These are phyloP conservation scores for Talaromyces nanjingensis DNA, from an alignment of 495 filamentous ascomycete species.

Conservation along the genomic window DNA sequence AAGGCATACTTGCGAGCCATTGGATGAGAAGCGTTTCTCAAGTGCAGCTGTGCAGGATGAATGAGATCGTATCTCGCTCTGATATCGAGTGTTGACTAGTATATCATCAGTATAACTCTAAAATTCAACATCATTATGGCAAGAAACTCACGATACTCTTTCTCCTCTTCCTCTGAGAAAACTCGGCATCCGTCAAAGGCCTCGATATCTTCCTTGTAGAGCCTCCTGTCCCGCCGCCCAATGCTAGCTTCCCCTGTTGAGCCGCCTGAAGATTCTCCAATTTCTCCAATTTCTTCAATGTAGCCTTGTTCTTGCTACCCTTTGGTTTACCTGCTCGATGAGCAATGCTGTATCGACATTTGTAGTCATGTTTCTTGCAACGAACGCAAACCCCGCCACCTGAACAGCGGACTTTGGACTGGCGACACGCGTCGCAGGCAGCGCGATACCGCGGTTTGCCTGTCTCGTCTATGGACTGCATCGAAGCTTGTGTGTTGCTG, in stretches of 20 bases:
- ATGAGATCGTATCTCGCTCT: background rate
- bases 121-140: background rate
- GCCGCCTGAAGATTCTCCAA: conserved; percentile 34
- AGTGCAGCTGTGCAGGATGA: background rate
- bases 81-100: conserved; percentile 15
- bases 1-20: background rate
- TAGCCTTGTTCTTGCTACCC: conserved; percentile 41
- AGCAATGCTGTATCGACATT: conserved; percentile 38
- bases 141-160: background rate
- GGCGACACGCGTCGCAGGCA: conserved; percentile 41
- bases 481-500: background rate
- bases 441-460: conserved; percentile 24
- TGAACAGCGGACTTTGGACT: conserved; percentile 43
- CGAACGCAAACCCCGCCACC: conserved; percentile 35
- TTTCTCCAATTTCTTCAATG: conserved; percentile 35
- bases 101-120: background rate
- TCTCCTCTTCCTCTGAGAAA: background rate
- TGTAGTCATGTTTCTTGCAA: conserved; percentile 37
- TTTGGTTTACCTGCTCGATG: conserved; percentile 43
- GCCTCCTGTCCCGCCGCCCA: conserved; percentile 1
- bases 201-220: background rate
- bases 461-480: conserved; percentile 1
- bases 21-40: background rate
- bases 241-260: conserved; percentile 15
- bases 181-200: background rate